Evolutionary conservation across 768 basidiomycete genomes (phyloP).

Genomic region (Suillus brevipes): DNA sequence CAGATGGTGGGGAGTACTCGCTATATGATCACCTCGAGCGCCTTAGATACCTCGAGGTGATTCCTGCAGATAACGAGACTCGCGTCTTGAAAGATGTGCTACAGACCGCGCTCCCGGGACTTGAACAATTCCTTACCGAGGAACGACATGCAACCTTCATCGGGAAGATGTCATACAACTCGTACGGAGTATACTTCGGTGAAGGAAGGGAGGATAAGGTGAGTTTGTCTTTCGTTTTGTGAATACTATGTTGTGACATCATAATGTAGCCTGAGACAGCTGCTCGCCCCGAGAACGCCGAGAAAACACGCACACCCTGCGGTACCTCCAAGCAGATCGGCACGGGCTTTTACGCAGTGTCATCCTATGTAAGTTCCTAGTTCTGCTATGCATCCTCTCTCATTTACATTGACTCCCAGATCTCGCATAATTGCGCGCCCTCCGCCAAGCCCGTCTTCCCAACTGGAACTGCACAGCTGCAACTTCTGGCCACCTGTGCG

Average conservation of each 20-base stretch:
- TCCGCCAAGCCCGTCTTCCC: conserved; percentile 64
- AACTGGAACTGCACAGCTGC: conserved; percentile 65
- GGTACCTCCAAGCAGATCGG: conserved; percentile 79
- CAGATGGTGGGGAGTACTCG: conserved; percentile 54
- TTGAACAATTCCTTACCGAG: conserved; percentile 69
- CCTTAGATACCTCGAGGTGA: conserved; percentile 63
- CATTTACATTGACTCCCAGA: conserved; percentile 29
- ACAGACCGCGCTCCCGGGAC: conserved; percentile 61
- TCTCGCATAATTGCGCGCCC: conserved; percentile 75
- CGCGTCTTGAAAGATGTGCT: conserved; percentile 55
- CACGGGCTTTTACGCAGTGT: conserved; percentile 71
- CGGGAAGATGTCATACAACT: conserved; percentile 77
- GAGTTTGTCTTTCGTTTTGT: conserved; percentile 11
- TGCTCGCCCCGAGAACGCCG: conserved; percentile 66
- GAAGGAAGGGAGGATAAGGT: conserved; percentile 76
- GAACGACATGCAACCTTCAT: conserved; percentile 60
- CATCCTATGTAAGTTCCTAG: conserved; percentile 57
- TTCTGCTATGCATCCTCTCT: background rate
- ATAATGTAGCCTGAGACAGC: conserved; percentile 47
- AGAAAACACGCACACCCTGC: conserved; percentile 73
- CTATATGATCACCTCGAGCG: conserved; percentile 79
- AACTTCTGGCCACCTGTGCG: conserved; percentile 63
- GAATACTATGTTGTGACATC: conserved; percentile 5
- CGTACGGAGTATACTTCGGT: conserved; percentile 68
- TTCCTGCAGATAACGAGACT: conserved; percentile 48